Evolutionary conservation across 2,329 filamentous ascomycete genomes (phyloP), one percentile per base, ranked within the genome.

Genomic region (Botryotinia convoluta): DNA sequence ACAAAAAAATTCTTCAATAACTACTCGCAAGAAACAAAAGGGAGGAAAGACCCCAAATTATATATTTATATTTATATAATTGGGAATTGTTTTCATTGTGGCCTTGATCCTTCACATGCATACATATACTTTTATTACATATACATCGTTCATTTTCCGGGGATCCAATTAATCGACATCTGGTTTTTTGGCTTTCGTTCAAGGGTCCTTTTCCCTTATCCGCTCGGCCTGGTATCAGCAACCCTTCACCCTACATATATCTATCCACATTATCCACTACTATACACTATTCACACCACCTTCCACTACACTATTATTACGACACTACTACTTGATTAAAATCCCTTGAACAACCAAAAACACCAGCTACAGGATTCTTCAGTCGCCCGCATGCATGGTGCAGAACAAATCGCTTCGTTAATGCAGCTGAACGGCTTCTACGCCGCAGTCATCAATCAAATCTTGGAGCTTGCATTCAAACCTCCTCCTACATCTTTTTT

Each of bases 401-500:
- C 71, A 72, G 71, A 72, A 39, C 48, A 35, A 72, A 68, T 72
- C 71, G 51, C 42, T 69, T 72, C 67, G 65, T 70, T 70, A 69
- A 73, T 73, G 72, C 72, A 73, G 65, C 72, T 73, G 65, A 73
- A 73, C 65, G 72, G 72, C 72, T 63, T 60, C 35, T 70, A 39
- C 45, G 67, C 72, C 65, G 65, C 65, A 62, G 35, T 63, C 59
- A 63, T 59, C 63, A 68, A 63, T 59, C 63, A 68, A 68, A 62
- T 57, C 65, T 61, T 69, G 71, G 48, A 73, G 72, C 72, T 59
- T 70, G 72, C 65, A 68, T 57, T 12, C 54, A 26, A 51, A 67
- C 39, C 67, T 60, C 37, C 67, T 59, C 26, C 35, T 32, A 69
- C 39, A n/a, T 51, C 32, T 48, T 39, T 51, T 63, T 63, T 57